phyloP scores from a whole-genome alignment of 495 filamentous ascomycete species.

The Lophiotrema nucula region DNA sequence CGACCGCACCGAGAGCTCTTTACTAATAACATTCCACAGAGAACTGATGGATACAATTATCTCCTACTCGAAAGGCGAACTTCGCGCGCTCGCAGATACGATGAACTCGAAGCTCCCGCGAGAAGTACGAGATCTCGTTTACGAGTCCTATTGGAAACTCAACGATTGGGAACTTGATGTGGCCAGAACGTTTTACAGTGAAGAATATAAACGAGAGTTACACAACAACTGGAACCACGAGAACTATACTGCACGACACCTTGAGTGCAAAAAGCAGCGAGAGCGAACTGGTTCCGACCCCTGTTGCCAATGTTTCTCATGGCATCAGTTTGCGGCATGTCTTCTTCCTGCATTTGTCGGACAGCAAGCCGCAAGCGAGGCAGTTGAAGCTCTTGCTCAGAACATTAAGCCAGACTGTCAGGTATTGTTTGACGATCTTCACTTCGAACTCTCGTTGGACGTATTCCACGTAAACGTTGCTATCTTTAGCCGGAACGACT shows the following conservation, averaged over 20 bases:
- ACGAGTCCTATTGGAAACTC: background rate
- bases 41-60: background rate
- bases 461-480: conserved; percentile 3
- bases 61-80: background rate
- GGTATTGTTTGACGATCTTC: background rate
- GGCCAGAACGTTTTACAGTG: background rate
- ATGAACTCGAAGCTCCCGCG: background rate
- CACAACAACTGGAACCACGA: no score
- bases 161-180: background rate
- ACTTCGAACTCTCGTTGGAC: background rate
- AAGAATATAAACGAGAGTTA: no score
- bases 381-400: background rate
- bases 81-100: background rate
- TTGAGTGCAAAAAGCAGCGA: background rate
- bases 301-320: background rate
- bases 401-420: background rate
- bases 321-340: background rate
- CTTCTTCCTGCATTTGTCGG: background rate
- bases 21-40: background rate
- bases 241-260: background rate
- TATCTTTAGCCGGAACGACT: no score
- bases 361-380: background rate
- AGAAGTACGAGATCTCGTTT: background rate
- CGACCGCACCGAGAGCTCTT: no score
- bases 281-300: background rate